Evolutionary conservation across 768 basidiomycete species (phyloP), one percentile per base, ranked within the genome.

Genomic region (Boletus coccyginus): DNA sequence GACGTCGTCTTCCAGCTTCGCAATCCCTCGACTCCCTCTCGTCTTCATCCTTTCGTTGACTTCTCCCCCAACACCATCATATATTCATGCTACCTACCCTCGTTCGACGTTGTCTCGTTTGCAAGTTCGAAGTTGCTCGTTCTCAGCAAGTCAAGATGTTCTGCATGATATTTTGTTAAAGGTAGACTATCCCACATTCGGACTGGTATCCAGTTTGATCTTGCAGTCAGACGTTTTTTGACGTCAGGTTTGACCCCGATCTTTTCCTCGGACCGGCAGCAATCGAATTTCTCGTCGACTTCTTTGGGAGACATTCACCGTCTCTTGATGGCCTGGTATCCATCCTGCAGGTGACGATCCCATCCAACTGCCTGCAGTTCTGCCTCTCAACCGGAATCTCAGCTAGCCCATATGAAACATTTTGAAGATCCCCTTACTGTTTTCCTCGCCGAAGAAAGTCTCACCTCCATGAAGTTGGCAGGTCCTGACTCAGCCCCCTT

Each of bases 351-450:
- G 87, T 87, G 55, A 53, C 71, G 43, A 31, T 33, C n/a, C 16
- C 50, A 19, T 4, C 45, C 36, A 4, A 39, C 13, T n/a, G 11
- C 17, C 35, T 1, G 12, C 3, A 7, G 5, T 17, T 36, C 21
- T 21, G 3, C 35, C 42, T 47, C 52, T 58, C 33, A 50, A 17
- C 10, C 43, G 14, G 47, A 42, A 14, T 59, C 19, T 13, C 27
- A 91, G 87, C 72, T 91, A 3, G 75, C 76, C 0, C 76, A 90
- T 64, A 68, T 91, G 67, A 87, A 87, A 57, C 90, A 92, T 67
- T 90, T 88, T 60, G 77, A 78, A 29, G 82, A 88, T 27, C 83
- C 85, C 0, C 68, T 89, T 14, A 75, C 80, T 4, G 47, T 78
- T 9, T 43, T 70, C 53, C 52, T 64, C 36, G 5, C 61, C 48